Evolutionary conservation across 768 basidiomycete genomes (phyloP), one percentile per base, ranked within the genome.

Genomic region (Lactarius trivialis): DNA sequence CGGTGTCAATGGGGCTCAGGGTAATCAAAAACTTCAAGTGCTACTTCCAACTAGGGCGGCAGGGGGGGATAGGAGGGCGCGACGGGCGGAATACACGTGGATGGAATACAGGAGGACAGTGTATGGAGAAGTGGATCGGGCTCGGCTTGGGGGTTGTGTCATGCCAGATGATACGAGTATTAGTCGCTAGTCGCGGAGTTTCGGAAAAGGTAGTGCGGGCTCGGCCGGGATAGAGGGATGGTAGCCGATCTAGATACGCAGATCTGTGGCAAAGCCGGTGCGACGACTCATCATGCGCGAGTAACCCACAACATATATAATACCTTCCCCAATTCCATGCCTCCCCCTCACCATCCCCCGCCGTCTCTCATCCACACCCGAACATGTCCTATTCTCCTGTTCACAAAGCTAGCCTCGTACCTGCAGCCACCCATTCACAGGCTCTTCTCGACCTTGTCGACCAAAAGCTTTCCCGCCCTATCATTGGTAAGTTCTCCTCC

Each of bases 381-480:
- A n/a, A 53, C n/a, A 63, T 51, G 64, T 52, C 45, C 58, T 56
- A 66, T 54, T 74, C 76, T 4, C 75, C 78, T 11, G 50, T 80
- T 30, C 80, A 81, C 73, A 73, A 71, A 12, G 79, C 81, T 0
- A 77, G 75, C 65, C 84, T 89, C 71, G 82, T 89, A 54, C 82
- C 88, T 73, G 77, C 86, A 19, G 71, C 83, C 0, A 70, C 75
- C 0, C 89, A 90, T 71, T 82, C 84, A 1, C 82, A 83, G 15
- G 85, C 81, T 15, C 79, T 89, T 54, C 77, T 89, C 58, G 79
- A 88, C 71, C 82, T 91, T 66, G 75, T 89, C 67, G 82, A 85
- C 67, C 72, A 85, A 68, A 84, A 86, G 74, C 73, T 89, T 62
- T 77, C 83, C 55, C 75, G 78, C 56, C 77, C 79, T 33, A 72